Evolutionary conservation across 331 rosid species (phyloP), one percentile per base, ranked within the genome.

Genomic region (Quercus tomentella): DNA sequence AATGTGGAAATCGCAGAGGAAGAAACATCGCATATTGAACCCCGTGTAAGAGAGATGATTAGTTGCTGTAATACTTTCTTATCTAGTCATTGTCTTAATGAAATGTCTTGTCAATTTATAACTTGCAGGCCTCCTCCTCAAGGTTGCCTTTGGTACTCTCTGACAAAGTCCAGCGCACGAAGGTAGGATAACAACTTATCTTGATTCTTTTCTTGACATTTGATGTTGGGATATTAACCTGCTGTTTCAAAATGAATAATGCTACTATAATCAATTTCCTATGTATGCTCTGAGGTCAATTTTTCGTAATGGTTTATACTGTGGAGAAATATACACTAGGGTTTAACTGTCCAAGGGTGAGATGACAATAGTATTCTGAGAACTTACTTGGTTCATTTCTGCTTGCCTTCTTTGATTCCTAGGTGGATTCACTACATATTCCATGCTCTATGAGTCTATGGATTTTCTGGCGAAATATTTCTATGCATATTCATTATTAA

Each of bases 71-170:
- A 43, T 54, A 69, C 65, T 75, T 61, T 61, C 66, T 65, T 72
- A 61, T 73, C 52, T 54, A 51, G 52, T 72, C 22, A 54, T 75
- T 78, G 74, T 41, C 73, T 67, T 72, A 76, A 25, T 88, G 56
- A 85, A 30, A 77, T 35, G 55, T 76, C 72, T 77, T 51, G 66
- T 71, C 67, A 76, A 75, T 83, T 65, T 83, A 51, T 82, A 73
- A 76, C 61, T 84, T 81, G 75, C 89, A 91, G 97, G 97, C 86
- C 61, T 89, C 96, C 82, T 89, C 98, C 25, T 51, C 92, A 52
- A 89, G 87, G 81, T 86, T 95, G 85, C 99, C 98, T 65, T 83
- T 95, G 91, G 74, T 93, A 87, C 93, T 95, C 71, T 83, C 99
- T 61, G 99, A 95, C 79, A 95, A 91, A 86, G 97, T 91, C 73